Percentiles rank a stretch among this genome's conserved stretches.
These are phyloP conservation scores for Mallotus nudiflorus DNA, from an alignment of 345 rosid species.

Conservation along the genomic window DNA sequence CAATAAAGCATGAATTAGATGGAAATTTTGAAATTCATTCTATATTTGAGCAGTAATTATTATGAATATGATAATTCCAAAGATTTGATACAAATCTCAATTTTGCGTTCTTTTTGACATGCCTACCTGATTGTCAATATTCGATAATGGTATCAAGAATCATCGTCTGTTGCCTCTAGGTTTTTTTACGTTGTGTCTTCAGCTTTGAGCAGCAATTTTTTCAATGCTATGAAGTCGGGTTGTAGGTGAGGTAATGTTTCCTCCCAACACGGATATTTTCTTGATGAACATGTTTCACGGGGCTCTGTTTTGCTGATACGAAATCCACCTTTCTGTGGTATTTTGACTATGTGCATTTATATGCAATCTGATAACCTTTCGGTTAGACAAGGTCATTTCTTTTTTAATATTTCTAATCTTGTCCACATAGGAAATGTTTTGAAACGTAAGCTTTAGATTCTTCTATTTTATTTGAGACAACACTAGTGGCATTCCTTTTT, in stretches of 20 bases:
- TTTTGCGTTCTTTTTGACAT: neutral
- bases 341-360: too few species aligned
- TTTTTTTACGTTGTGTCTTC: too few species aligned
- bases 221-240: too few species aligned
- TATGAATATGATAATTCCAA: neutral
- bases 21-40: neutral
- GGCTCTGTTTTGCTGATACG: too few species aligned
- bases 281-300: neutral
- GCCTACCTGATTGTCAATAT: neutral
- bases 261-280: neutral
- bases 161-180: neutral
- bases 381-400: too few species aligned
- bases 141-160: neutral
- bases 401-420: neutral
- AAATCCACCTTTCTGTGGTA: too few species aligned
- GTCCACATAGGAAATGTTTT: too few species aligned
- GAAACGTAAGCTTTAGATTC: neutral
- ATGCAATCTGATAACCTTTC: too few species aligned
- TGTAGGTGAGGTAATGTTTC: neutral
- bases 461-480: neutral
- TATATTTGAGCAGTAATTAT: neutral
- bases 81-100: neutral
- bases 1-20: neutral
- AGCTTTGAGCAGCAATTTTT: too few species aligned
- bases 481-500: neutral